These are phyloP conservation scores for Colletotrichum sp. DNA, from an alignment of 2,329 filamentous ascomycete genomes.

Conservation along the genomic window DNA sequence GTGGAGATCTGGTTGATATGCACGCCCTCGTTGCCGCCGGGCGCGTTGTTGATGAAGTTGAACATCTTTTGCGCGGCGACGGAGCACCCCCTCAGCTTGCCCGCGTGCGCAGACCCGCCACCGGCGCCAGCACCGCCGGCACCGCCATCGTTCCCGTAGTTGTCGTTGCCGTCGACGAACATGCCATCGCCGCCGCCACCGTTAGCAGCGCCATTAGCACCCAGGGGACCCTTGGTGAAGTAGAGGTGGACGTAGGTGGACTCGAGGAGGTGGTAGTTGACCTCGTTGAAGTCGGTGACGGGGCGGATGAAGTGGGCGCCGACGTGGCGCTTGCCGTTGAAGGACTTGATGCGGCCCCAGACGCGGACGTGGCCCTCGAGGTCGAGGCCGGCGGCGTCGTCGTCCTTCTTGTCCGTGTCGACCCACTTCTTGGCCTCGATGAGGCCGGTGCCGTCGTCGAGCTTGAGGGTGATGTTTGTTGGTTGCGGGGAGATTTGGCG, in stretches of 20 bases:
- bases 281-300: conserved; percentile 86
- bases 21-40: conserved; percentile 81
- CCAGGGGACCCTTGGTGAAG: conserved; percentile 73
- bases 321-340: conserved; percentile 83
- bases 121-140: conserved; percentile 41
- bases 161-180: conserved; percentile 59
- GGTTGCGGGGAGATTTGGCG: conserved; percentile 84
- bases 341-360: conserved; percentile 83
- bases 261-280: conserved; percentile 91
- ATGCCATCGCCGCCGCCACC: conserved; percentile 47
- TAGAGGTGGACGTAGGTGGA: conserved; percentile 87
- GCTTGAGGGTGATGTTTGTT: conserved; percentile 89
- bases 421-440: conserved; percentile 93
- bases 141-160: conserved; percentile 43
- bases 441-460: conserved; percentile 93
- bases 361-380: conserved; percentile 84
- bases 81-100: conserved; percentile 54
- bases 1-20: conserved; percentile 79
- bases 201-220: conserved; percentile 40
- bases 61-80: conserved; percentile 72
- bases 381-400: conserved; percentile 59
- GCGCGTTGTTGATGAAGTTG: conserved; percentile 67
- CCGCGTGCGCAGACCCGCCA: conserved; percentile 32
- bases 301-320: conserved; percentile 81
- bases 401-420: conserved; percentile 64